Conservation (phyloP, 1,284 basidiomycete genomes). For the Fomes fomentarius region DNA sequence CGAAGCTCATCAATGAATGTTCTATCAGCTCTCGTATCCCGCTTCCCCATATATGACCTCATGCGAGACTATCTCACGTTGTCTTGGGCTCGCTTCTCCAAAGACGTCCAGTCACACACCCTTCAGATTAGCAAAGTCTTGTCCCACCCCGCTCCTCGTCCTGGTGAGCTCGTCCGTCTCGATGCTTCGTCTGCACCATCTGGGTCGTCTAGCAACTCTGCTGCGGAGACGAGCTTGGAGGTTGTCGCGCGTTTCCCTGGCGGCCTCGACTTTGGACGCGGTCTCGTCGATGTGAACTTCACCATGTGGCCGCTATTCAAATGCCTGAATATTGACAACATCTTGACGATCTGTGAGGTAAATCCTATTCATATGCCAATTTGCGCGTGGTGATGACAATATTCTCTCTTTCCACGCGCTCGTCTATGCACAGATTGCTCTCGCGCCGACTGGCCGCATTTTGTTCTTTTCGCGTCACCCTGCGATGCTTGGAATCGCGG, state of each 20-base stretch:
- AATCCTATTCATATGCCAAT: constrained; percentile 16
- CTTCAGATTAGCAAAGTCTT: constrained; percentile 85
- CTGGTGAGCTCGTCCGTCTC: constrained; percentile 82
- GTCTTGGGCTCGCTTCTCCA: constrained; percentile 91
- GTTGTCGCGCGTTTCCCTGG: constrained; percentile 86
- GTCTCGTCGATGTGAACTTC: constrained; percentile 87
- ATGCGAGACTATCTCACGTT: constrained; percentile 93
- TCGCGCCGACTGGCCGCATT: constrained; percentile 91
- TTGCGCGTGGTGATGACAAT: not conserved
- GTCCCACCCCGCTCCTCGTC: constrained; percentile 82
- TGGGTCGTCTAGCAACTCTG: constrained; percentile 41
- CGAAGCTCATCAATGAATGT: too few relatives aligned
- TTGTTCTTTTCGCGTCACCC: constrained; percentile 91
- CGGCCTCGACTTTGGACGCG: constrained; percentile 82
- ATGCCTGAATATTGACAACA: constrained; percentile 91
- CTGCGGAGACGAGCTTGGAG: constrained; percentile 68
- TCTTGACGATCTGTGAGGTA: constrained; percentile 92
- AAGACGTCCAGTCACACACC: constrained; percentile 87
- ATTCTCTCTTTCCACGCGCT: constrained; percentile 4
- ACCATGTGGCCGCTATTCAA: constrained; percentile 98
- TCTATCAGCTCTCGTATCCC: constrained; percentile 76
- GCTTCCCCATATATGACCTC: constrained; percentile 90
- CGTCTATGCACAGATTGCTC: constrained; percentile 66
- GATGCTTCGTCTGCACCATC: constrained; percentile 65
- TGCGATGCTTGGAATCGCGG: constrained; percentile 89